phyloP scores from a whole-genome alignment of 768 basidiomycete genomes.

The Serendipita sp. region DNA sequence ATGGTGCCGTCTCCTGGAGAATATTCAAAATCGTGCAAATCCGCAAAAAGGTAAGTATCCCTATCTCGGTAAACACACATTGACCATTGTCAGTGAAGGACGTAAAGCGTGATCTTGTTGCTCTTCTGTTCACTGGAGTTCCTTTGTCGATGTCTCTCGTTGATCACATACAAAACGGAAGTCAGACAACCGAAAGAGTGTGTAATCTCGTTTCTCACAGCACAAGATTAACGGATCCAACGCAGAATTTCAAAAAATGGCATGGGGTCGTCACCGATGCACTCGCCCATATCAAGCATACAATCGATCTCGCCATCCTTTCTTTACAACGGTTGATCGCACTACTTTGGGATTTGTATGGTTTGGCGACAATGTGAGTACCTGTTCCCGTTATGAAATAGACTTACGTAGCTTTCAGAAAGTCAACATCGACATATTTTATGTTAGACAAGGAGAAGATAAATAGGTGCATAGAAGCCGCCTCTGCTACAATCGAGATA shows the following conservation, averaged over 20 bases:
- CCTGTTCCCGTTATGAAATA: background rate
- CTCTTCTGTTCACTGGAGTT: background rate
- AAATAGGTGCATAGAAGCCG: background rate
- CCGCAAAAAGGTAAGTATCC: background rate
- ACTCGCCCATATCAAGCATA: background rate
- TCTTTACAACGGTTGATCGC: background rate
- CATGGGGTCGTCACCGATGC: background rate
- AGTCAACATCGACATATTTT: background rate
- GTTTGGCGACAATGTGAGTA: background rate
- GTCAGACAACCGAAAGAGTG: constrained; percentile 1
- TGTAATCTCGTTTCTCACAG: background rate
- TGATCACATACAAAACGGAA: background rate
- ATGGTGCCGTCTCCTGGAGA: background rate
- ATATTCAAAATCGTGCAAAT: background rate
- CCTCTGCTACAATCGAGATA: background rate
- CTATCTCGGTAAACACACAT: background rate
- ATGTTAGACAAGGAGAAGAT: background rate
- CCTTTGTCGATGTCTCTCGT: background rate
- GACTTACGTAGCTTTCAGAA: background rate
- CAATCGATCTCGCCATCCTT: background rate
- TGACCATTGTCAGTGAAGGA: background rate
- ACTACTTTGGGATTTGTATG: background rate
- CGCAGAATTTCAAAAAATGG: constrained; percentile 4
- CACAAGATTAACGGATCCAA: background rate
- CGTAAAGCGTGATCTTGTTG: background rate